Conservation (phyloP, 768 basidiomycete species). For the Collybia sordida region DNA sequence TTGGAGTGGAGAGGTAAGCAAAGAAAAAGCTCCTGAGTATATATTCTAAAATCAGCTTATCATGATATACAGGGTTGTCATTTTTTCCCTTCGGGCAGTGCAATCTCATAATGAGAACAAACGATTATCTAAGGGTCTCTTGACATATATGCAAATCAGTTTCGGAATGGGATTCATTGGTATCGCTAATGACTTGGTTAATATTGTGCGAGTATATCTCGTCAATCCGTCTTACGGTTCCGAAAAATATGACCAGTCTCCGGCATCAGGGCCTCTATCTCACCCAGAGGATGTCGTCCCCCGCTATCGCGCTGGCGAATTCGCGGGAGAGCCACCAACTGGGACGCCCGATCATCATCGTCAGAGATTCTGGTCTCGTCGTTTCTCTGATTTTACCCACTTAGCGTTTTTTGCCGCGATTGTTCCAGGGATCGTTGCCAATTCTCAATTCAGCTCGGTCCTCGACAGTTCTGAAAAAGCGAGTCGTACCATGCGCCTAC, state of each 20-base stretch:
- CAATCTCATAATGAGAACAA: constrained; percentile 4
- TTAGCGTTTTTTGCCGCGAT: constrained; percentile 29
- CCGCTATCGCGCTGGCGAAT: constrained; percentile 7
- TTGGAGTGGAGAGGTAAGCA: constrained; percentile 10
- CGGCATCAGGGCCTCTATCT: constrained; percentile 14
- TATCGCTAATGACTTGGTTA: constrained; percentile 32
- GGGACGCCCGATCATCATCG: constrained; percentile 29
- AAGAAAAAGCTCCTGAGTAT: no score
- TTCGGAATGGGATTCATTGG: constrained; percentile 32
- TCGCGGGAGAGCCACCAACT: constrained; percentile 16
- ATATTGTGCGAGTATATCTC: constrained; percentile 34
- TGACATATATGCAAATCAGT: constrained; percentile 23
- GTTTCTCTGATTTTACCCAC: constrained; percentile 20
- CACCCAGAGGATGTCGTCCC: no score
- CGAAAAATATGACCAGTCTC: constrained; percentile 25
- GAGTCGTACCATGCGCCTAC: constrained; percentile 17
- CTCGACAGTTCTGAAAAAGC: constrained; percentile 17
- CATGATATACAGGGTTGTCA: constrained; percentile 1
- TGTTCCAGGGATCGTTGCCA: constrained; percentile 29
- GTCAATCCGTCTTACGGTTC: constrained; percentile 38
- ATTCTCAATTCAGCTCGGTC: constrained; percentile 16
- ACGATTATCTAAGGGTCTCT: constrained; percentile 6
- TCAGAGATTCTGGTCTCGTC: constrained; percentile 26
- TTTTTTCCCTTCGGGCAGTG: constrained; percentile 8
- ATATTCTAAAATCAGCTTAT: not conserved